phyloP scores from a whole-genome alignment of 352 stramenopile genomes.

The Pythium insidiosum region DNA sequence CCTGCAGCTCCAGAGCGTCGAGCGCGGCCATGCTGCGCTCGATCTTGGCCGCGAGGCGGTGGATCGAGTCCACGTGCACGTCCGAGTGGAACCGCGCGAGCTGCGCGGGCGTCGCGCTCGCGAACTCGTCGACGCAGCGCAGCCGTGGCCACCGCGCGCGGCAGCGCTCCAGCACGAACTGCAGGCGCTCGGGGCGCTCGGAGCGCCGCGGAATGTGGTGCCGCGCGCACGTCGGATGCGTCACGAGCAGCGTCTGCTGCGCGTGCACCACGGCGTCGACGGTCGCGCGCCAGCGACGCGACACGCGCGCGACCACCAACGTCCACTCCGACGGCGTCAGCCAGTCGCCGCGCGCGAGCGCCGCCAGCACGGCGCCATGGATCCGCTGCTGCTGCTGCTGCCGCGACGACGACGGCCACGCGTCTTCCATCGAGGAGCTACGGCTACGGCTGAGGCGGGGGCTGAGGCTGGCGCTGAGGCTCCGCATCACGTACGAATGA shows the following conservation, averaged over 20 bases:
- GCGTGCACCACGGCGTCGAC: conserved; percentile 18
- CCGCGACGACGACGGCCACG: too few species aligned
- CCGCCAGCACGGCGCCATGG: not conserved
- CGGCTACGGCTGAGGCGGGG: too few species aligned
- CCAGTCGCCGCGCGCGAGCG: conserved; percentile 2
- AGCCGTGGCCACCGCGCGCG: conserved; percentile 24
- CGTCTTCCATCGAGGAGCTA: too few species aligned
- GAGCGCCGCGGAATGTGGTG: conserved; percentile 31
- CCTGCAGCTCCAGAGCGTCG: conserved; percentile 17
- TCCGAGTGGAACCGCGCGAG: conserved; percentile 48
- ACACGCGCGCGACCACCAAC: conserved; percentile 7
- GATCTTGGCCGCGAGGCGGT: conserved; percentile 43
- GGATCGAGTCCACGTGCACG: conserved; percentile 47
- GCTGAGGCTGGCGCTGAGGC: too few species aligned
- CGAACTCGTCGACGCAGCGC: conserved; percentile 12
- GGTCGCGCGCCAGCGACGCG: conserved; percentile 21
- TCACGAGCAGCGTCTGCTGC: conserved; percentile 29
- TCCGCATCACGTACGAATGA: too few species aligned
- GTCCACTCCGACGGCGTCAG: not conserved
- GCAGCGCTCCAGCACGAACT: conserved; percentile 28
- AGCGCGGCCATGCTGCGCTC: conserved; percentile 47
- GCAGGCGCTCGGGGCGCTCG: conserved; percentile 48
- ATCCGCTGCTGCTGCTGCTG: too few species aligned
- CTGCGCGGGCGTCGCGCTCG: conserved; percentile 33
- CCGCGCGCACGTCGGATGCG: conserved; percentile 33